Percentiles rank a stretch among this genome's conserved stretches.
These are phyloP conservation scores for Aspergillus affinis DNA, from an alignment of 495 filamentous ascomycete genomes.

Conservation along the genomic window DNA sequence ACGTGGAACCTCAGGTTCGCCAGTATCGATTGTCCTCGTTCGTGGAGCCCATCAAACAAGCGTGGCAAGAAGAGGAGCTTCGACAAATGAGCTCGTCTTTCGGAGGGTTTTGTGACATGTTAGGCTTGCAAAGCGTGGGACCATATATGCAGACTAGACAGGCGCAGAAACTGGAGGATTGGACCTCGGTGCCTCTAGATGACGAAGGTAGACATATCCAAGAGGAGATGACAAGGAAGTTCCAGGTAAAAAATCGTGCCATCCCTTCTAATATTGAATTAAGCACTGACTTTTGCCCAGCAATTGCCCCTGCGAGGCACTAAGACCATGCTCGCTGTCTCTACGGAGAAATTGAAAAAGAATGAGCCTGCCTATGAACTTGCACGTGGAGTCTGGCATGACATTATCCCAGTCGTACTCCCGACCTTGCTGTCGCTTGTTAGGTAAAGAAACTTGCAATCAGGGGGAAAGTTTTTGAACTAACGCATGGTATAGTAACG, in stretches of 20 bases:
- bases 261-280: not conserved
- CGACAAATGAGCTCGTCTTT: constrained; percentile 71
- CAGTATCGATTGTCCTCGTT: constrained; percentile 67
- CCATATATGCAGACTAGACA: constrained; percentile 71
- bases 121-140: constrained; percentile 76
- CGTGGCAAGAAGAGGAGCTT: constrained; percentile 76
- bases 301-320: constrained; percentile 78
- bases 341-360: constrained; percentile 82
- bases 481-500: constrained; percentile 56
- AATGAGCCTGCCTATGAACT: constrained; percentile 64
- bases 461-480: not conserved
- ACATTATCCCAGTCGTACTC: constrained; percentile 76
- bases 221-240: constrained; percentile 62
- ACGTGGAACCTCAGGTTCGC: constrained; percentile 64
- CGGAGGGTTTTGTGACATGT: constrained; percentile 71
- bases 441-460: constrained; percentile 47
- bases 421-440: constrained; percentile 85
- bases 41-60: constrained; percentile 71
- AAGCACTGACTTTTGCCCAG: constrained; percentile 35
- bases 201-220: constrained; percentile 77
- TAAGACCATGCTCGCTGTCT: constrained; percentile 84
- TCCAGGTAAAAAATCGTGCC: constrained; percentile 51
- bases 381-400: constrained; percentile 77
- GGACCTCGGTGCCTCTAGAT: constrained; percentile 75
- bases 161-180: constrained; percentile 77